Percentiles rank a stretch among this genome's conserved stretches.
These are phyloP conservation scores for Colletotrichum sublineola DNA, from an alignment of 2,329 filamentous ascomycete genomes.

Conservation along the genomic window DNA sequence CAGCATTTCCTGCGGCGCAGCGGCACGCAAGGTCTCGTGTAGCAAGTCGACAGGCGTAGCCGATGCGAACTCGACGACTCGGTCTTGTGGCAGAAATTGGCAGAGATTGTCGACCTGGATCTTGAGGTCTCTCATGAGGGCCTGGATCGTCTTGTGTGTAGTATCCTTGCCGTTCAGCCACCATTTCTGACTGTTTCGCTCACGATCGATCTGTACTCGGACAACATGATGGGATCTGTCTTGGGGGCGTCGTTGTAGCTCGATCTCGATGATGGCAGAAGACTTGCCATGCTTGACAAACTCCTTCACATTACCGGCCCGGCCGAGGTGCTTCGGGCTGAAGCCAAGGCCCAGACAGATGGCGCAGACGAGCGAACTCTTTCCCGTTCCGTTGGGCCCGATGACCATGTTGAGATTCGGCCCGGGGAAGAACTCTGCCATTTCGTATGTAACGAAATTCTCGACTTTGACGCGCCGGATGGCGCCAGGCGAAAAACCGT, in stretches of 20 bases:
- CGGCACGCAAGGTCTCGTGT: slow-evolving; percentile 87
- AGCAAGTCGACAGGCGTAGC: slow-evolving; percentile 86
- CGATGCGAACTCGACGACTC: slow-evolving; percentile 92
- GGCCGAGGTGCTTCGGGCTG: slow-evolving; percentile 83
- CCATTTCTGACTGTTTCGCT: slow-evolving; percentile 86
- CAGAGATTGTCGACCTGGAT: slow-evolving; percentile 99
- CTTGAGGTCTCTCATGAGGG: slow-evolving; percentile 77
- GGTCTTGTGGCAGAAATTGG: slow-evolving; percentile 96
- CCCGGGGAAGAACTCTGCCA: slow-evolving; percentile 90
- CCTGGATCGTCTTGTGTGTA: slow-evolving; percentile 74
- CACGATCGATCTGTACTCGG: slow-evolving; percentile 80
- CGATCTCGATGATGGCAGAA: slow-evolving; percentile 88
- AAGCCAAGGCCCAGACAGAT: slow-evolving; percentile 94
- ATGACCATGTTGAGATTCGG: slow-evolving; percentile 98
- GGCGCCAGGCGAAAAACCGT: slow-evolving; percentile 77
- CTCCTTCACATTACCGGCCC: slow-evolving; percentile 86
- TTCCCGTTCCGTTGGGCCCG: slow-evolving; percentile 97
- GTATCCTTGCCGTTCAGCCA: slow-evolving; percentile 77
- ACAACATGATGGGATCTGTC: slow-evolving; percentile 79
- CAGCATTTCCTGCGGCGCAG: slow-evolving; percentile 84
- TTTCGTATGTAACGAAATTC: slow-evolving; percentile 96
- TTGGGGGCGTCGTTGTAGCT: slow-evolving; percentile 76
- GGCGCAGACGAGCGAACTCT: slow-evolving; percentile 96
- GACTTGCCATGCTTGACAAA: slow-evolving; percentile 92
- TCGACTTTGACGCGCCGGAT: slow-evolving; percentile 88